phyloP scores from a whole-genome alignment of 2,329 filamentous ascomycete genomes.

The Fusarium sp. region DNA sequence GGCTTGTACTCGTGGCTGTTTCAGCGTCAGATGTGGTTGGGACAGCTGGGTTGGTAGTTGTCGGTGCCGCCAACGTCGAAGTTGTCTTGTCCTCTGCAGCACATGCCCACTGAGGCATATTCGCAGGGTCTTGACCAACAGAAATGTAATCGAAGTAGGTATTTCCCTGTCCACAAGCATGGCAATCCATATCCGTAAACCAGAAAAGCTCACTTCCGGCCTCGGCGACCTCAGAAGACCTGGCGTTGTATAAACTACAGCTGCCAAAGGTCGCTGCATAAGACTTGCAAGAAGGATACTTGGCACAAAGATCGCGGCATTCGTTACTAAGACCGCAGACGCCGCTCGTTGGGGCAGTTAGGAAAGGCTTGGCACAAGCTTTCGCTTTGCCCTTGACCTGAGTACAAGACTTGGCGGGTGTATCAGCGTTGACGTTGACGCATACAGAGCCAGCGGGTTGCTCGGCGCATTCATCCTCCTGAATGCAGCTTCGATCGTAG shows the following conservation, averaged over 20 bases:
- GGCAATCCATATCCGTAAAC: slow-evolving; percentile 35
- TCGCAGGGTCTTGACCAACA: background rate
- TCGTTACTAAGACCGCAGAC: slow-evolving; percentile 20
- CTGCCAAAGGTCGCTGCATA: slow-evolving; percentile 26
- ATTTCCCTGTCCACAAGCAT: slow-evolving; percentile 24
- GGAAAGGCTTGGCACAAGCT: slow-evolving; percentile 31
- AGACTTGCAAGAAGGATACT: slow-evolving; percentile 36
- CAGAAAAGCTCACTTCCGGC: background rate
- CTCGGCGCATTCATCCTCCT: slow-evolving; percentile 8
- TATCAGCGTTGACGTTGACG: slow-evolving; percentile 31
- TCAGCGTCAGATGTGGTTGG: background rate
- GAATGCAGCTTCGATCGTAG: slow-evolving; percentile 33
- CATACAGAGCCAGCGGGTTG: slow-evolving; percentile 21
- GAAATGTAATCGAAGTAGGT: slow-evolving; percentile 36
- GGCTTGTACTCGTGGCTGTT: background rate
- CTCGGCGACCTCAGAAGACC: slow-evolving; percentile 24
- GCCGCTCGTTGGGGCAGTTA: slow-evolving; percentile 6
- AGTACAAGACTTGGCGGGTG: slow-evolving; percentile 21
- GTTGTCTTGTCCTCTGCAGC: background rate
- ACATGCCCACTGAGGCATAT: slow-evolving; percentile 16
- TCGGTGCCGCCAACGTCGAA: background rate
- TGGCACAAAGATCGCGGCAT: slow-evolving; percentile 36
- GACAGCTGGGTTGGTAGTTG: background rate
- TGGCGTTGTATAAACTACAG: slow-evolving; percentile 26
- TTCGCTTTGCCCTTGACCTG: slow-evolving; percentile 23